Evolutionary conservation across 2,329 filamentous ascomycete genomes (phyloP), one percentile per base, ranked within the genome.

Genomic region (Botryotinia narcissicola): DNA sequence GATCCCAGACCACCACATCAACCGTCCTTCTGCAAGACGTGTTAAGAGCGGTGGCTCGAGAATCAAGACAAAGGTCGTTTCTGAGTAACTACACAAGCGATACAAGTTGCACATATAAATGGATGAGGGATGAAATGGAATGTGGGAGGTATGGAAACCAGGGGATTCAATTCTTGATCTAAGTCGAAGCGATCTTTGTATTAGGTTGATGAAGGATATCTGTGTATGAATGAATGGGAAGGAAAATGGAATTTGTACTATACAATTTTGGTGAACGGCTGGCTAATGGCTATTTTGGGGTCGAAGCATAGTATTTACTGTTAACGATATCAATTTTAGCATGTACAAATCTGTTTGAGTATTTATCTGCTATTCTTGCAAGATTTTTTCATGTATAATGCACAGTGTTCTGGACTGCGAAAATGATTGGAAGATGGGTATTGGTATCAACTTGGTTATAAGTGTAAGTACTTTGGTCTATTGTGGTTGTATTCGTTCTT

Each of bases 11-110:
- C 90, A 92, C 82, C 95, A 98, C 84, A 90, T 98, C 83, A 93
- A 95, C 86, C 91, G 93, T 79, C 95, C 95, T 54, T 87, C 92
- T 78, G 92, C 89, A 73, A 88, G 88, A 83, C 88, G 89, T 77
- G 87, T 89, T 83, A 91, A 90, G 88, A 88, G 86, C 77, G 84
- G 86, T 77, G 72, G 76, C 12, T 76, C 75, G 12, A 78, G 78
- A 74, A 42, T 44, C 59, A 79, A 80, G 76, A 75, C 73, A 51
- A 73, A 73, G 63, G 66, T 75, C 61, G 71, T 75, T 37, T 46
- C 40, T 20, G 72, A 73, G 59, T 73, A 64, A 64, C 40, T 48
- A 16, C 20, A 18, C 66, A 54, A 57, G 18, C 16, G 25, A 68
- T 25, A n/a, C 25, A 18, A 25, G 18, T 66, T 57, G 70, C 35